Conservation (phyloP, 495 filamentous ascomycete species). For the Penicillium steckii region DNA sequence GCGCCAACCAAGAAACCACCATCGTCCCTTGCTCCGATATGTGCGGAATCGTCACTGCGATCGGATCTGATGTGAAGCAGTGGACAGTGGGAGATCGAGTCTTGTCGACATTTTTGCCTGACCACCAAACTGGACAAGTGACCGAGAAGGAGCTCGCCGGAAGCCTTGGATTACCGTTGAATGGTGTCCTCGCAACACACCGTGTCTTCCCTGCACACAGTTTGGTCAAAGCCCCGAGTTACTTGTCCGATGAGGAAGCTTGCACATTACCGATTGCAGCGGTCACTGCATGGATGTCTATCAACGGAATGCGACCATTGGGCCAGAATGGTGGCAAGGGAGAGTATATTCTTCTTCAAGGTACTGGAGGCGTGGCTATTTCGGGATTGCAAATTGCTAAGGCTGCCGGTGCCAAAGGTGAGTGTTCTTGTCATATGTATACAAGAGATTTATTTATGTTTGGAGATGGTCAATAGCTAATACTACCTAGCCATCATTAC, state of each 20-base stretch:
- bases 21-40: constrained; percentile 75
- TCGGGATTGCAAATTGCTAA: constrained; percentile 81
- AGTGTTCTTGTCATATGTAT: background rate
- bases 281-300: constrained; percentile 77
- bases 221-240: constrained; percentile 61
- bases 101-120: constrained; percentile 73
- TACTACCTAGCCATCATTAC: constrained; percentile 63
- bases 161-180: constrained; percentile 63
- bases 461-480: background rate
- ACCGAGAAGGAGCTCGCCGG: constrained; percentile 41
- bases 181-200: constrained; percentile 70
- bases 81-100: constrained; percentile 72
- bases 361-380: constrained; percentile 76
- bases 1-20: constrained; percentile 37
- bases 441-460: background rate
- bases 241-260: constrained; percentile 62
- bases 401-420: constrained; percentile 66
- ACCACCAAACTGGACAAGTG: constrained; percentile 63
- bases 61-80: constrained; percentile 61
- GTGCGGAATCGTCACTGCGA: constrained; percentile 64
- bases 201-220: constrained; percentile 64
- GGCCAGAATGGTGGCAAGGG: constrained; percentile 60
- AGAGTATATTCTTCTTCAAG: constrained; percentile 70
- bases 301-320: constrained; percentile 64
- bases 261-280: constrained; percentile 68